Conservation (phyloP, 495 filamentous ascomycete species). For the Xylaria cubensis region DNA sequence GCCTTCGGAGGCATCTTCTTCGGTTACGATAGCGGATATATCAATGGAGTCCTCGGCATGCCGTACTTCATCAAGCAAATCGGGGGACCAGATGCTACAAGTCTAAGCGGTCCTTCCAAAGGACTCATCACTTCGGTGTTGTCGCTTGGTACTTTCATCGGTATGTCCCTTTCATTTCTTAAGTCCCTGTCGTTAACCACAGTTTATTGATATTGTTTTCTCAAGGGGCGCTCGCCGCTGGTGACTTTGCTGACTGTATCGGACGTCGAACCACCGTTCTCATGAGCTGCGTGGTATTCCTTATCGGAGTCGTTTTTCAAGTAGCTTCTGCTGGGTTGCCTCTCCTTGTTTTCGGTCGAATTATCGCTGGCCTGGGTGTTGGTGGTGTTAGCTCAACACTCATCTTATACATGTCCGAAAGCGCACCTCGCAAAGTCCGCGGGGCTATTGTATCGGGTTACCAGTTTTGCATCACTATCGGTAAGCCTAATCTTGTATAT, state of each 20-base stretch:
- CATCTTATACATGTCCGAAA: conserved; percentile 80
- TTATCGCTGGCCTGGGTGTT: conserved; percentile 75
- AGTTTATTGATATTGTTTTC: not conserved
- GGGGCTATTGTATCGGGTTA: conserved; percentile 77
- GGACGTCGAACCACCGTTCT: conserved; percentile 75
- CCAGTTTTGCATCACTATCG: conserved; percentile 80
- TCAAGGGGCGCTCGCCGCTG: conserved; percentile 67
- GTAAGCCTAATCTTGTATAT: conserved; percentile 34
- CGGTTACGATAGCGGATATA: conserved; percentile 70
- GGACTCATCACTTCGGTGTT: conserved; percentile 77
- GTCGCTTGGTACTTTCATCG: conserved; percentile 78
- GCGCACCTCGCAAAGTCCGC: conserved; percentile 70
- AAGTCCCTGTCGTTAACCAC: not conserved
- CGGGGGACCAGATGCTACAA: conserved; percentile 40
- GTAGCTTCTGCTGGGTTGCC: conserved; percentile 45
- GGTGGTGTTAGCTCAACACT: conserved; percentile 78
- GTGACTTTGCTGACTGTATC: conserved; percentile 70
- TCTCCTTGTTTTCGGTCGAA: conserved; percentile 71
- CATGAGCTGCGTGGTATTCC: conserved; percentile 67
- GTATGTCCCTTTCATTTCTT: conserved; percentile 23
- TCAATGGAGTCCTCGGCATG: conserved; percentile 65
- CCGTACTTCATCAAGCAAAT: conserved; percentile 55
- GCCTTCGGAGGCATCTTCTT: conserved; percentile 74
- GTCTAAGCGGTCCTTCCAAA: conserved; percentile 48
- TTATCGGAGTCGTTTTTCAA: conserved; percentile 69